A percentile compares a stretch with the other conserved stretches of the same genome.
Evolutionary conservation across 108 stramenopile genomes (phyloP).

Genomic region (Aurantiochytrium sp.): DNA sequence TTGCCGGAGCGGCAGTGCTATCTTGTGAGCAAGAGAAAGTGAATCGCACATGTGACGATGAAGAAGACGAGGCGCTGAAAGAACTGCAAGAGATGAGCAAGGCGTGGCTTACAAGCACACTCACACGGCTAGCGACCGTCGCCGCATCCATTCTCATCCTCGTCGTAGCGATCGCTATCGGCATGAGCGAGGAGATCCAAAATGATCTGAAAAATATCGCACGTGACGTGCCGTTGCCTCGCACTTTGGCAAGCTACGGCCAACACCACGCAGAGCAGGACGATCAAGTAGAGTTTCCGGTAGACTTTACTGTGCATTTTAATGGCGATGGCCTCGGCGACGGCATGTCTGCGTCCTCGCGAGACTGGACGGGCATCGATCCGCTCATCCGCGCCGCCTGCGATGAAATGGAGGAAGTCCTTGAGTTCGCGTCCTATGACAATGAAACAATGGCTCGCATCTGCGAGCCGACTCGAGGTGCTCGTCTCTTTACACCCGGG

Average conservation of each 20-base stretch:
- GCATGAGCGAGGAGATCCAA: background rate
- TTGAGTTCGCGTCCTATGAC: background rate
- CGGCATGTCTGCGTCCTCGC: background rate
- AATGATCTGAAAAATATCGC: background rate
- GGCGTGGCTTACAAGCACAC: background rate
- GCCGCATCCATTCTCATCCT: background rate
- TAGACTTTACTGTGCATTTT: background rate
- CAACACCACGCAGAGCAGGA: too few relatives aligned
- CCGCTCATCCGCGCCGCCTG: background rate
- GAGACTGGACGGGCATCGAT: background rate
- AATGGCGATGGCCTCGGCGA: conserved; percentile 10
- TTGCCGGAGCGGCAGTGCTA: too few relatives aligned
- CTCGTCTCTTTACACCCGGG: background rate
- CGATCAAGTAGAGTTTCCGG: background rate
- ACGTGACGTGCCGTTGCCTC: background rate
- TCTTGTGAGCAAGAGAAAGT: background rate
- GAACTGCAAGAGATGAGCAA: background rate
- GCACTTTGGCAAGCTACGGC: too few relatives aligned
- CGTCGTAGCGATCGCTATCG: background rate
- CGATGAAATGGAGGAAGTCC: background rate
- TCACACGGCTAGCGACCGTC: background rate
- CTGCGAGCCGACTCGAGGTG: background rate
- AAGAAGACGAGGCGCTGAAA: background rate
- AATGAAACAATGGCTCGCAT: background rate
- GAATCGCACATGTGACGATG: background rate